phyloP scores from a whole-genome alignment of 257 asterid species.

The Lavandula angustifolia region DNA sequence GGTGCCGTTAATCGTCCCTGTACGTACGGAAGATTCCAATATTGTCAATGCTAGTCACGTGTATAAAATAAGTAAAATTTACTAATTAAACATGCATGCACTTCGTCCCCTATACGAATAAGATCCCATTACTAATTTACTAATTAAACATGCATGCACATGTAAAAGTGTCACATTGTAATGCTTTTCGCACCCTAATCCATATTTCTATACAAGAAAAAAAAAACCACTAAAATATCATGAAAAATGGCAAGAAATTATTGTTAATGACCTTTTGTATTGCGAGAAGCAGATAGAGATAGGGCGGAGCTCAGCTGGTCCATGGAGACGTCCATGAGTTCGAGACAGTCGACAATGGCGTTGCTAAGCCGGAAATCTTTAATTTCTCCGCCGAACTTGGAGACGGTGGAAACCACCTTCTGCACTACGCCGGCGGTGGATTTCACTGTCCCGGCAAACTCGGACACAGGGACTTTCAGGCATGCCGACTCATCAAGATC shows the following conservation, averaged over 20 bases:
- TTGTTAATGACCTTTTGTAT: slow-evolving; percentile 45
- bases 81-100: background rate
- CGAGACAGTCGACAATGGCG: slow-evolving; percentile 71
- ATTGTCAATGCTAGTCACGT: background rate
- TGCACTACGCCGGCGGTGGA: slow-evolving; percentile 47
- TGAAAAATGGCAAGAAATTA: background rate
- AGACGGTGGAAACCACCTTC: slow-evolving; percentile 50
- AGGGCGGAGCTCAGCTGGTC: slow-evolving; percentile 61
- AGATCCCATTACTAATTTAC: too few relatives aligned
- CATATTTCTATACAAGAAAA: too few relatives aligned
- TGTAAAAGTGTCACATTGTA: slow-evolving; percentile 13
- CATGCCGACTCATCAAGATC: slow-evolving; percentile 40
- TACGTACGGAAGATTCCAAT: slow-evolving; percentile 21
- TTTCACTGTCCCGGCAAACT: slow-evolving; percentile 47
- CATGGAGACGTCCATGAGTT: slow-evolving; percentile 65
- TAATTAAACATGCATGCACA: slow-evolving; percentile 5
- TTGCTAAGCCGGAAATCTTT: slow-evolving; percentile 63
- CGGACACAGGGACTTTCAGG: slow-evolving; percentile 56
- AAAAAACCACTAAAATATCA: too few relatives aligned
- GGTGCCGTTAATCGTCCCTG: slow-evolving; percentile 39
- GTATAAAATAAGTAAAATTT: background rate
- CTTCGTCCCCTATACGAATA: background rate
- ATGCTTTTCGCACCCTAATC: background rate
- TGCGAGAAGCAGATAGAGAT: slow-evolving; percentile 53
- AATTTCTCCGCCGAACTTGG: slow-evolving; percentile 41